These are phyloP conservation scores for Rhinocladiella similis DNA, from an alignment of 2,329 filamentous ascomycete genomes.

Conservation along the genomic window DNA sequence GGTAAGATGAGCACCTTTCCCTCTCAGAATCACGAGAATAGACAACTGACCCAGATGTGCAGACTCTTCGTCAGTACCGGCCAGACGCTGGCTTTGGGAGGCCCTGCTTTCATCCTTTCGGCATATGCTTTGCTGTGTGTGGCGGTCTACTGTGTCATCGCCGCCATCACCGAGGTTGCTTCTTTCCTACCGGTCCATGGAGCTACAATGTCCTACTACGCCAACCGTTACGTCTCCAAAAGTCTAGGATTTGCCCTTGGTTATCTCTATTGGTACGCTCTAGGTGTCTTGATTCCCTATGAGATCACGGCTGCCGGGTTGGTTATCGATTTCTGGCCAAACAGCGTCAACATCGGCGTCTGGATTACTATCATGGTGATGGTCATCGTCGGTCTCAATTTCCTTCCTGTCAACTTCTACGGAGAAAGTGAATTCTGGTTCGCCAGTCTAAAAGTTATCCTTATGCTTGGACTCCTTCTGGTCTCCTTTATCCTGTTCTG, in stretches of 20 bases:
- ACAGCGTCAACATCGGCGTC: slow-evolving; percentile 70
- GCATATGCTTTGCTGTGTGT: slow-evolving; percentile 45
- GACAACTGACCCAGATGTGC: too few species aligned
- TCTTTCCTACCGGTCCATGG: slow-evolving; percentile 57
- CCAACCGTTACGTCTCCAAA: slow-evolving; percentile 70
- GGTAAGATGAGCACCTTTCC: slow-evolving; percentile 38
- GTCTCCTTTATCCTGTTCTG: slow-evolving; percentile 63
- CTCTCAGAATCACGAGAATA: too few species aligned
- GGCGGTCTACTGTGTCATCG: slow-evolving; percentile 32
- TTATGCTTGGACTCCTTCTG: slow-evolving; percentile 65
- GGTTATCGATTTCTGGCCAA: slow-evolving; percentile 76
- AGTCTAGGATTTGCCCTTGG: slow-evolving; percentile 77
- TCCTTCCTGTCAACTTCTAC: slow-evolving; percentile 68
- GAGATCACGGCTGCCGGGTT: slow-evolving; percentile 78
- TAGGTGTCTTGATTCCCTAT: slow-evolving; percentile 81
- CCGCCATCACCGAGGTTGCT: slow-evolving; percentile 48
- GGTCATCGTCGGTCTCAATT: slow-evolving; percentile 64
- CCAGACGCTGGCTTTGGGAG: background rate
- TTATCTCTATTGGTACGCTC: slow-evolving; percentile 72
- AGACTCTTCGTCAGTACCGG: slow-evolving; percentile 36
- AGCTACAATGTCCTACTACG: slow-evolving; percentile 55
- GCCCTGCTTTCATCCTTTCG: slow-evolving; percentile 5
- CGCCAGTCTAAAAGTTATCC: slow-evolving; percentile 65
- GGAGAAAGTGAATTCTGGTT: slow-evolving; percentile 65
- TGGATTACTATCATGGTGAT: slow-evolving; percentile 72